These are phyloP conservation scores for Pseudocercospora vitis DNA, from an alignment of 2,329 filamentous ascomycete species.

Conservation along the genomic window DNA sequence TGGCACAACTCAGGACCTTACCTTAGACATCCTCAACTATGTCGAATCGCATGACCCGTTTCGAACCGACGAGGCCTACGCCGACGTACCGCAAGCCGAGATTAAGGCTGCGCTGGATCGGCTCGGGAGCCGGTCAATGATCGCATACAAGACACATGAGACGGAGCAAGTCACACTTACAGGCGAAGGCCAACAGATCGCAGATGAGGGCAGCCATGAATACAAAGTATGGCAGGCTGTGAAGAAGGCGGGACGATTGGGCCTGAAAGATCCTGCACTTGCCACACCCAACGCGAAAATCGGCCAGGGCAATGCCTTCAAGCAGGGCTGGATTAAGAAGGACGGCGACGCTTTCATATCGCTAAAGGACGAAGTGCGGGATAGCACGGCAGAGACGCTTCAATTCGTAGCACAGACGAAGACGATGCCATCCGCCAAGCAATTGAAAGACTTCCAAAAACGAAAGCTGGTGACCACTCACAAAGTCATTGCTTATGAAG, in stretches of 20 bases:
- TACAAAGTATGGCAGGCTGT: slow-evolving; percentile 53
- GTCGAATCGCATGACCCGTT: slow-evolving; percentile 44
- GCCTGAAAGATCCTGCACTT: slow-evolving; percentile 55
- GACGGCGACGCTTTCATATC: slow-evolving; percentile 56
- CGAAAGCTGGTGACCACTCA: slow-evolving; percentile 82
- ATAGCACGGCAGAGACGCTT: slow-evolving; percentile 75
- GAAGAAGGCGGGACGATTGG: slow-evolving; percentile 46
- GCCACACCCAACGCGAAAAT: slow-evolving; percentile 76
- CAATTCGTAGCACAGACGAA: slow-evolving; percentile 68
- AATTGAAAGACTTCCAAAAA: slow-evolving; percentile 81
- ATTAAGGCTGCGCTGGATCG: slow-evolving; percentile 88
- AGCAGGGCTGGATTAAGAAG: slow-evolving; percentile 67
- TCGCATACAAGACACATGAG: slow-evolving; percentile 81
- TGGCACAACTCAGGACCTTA: slow-evolving; percentile 52
- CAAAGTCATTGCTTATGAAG: slow-evolving; percentile 82
- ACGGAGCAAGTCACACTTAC: slow-evolving; percentile 75
- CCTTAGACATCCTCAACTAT: slow-evolving; percentile 79
- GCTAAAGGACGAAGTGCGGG: slow-evolving; percentile 70
- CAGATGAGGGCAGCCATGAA: slow-evolving; percentile 52
- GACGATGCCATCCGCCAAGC: slow-evolving; percentile 70
- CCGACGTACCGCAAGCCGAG: slow-evolving; percentile 42
- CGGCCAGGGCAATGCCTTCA: slow-evolving; percentile 94
- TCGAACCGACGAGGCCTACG: slow-evolving; percentile 36
- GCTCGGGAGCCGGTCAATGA: slow-evolving; percentile 79
- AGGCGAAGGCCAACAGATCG: slow-evolving; percentile 75